Percentiles rank a stretch among this genome's conserved stretches.
phyloP scores from a whole-genome alignment of 1,139 yeast genomes.

The Suhomyces coccinellae region DNA sequence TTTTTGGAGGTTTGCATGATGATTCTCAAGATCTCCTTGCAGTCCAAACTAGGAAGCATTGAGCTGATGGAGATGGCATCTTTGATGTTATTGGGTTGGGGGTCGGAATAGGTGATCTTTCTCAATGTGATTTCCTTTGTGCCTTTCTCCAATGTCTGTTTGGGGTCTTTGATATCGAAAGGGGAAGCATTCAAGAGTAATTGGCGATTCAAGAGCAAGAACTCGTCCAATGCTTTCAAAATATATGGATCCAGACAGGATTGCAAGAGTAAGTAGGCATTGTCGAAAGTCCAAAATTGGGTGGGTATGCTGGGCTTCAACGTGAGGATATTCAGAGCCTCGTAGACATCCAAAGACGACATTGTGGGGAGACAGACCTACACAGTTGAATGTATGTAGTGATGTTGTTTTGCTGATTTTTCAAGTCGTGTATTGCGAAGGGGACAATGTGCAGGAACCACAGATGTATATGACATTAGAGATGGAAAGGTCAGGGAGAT shows the following conservation, averaged over 20 bases:
- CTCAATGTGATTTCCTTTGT: constrained; percentile 39
- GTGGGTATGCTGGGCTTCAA: constrained; percentile 41
- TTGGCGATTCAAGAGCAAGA: constrained; percentile 37
- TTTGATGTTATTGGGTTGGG: constrained; percentile 30
- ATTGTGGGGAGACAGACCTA: constrained; percentile 4
- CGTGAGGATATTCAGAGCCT: constrained; percentile 16
- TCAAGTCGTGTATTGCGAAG: constrained; percentile 7
- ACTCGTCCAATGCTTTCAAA: constrained; percentile 46
- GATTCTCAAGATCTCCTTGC: constrained; percentile 47
- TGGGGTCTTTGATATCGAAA: constrained; percentile 20
- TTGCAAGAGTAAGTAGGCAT: constrained; percentile 37
- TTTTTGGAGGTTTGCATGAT: constrained; percentile 41
- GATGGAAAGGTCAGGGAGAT: neutral
- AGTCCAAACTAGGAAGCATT: constrained; percentile 33
- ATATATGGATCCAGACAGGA: constrained; percentile 35
- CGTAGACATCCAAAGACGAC: constrained; percentile 7
- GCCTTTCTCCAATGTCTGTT: constrained; percentile 10
- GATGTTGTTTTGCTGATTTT: constrained; percentile 8
- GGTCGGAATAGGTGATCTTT: constrained; percentile 38
- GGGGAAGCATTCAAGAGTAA: constrained; percentile 36
- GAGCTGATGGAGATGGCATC: constrained; percentile 44
- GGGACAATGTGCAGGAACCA: neutral
- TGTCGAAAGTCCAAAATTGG: constrained; percentile 45
- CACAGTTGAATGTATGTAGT: neutral
- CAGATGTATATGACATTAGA: no score